Base-by-base conservation (phyloP, 2,329 filamentous ascomycete species). In the Penicillium rolfsii region DNA sequence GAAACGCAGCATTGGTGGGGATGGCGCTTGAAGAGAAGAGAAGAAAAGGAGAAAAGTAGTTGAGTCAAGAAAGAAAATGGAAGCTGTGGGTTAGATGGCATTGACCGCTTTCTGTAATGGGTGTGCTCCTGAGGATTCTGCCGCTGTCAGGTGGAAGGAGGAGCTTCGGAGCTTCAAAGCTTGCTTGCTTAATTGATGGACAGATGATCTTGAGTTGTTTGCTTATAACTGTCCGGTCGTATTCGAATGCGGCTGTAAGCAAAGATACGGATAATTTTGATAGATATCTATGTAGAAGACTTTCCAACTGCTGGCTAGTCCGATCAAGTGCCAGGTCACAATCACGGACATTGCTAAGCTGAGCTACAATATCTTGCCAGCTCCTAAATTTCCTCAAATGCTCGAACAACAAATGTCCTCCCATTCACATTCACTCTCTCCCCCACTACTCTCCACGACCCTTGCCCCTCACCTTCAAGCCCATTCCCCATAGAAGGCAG, bases 1-100 rank as follows among this genome's bases (percentile, higher is more conserved):
- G 91, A 93, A 93, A 93, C 90, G 90, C 90, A 90, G 91, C 91
- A 85, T 91, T 93, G 89, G 87, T 84, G 86, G 89, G 90, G 90
- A 88, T 87, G 89, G 86, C 88, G 87, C 88, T 90, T 89, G 82
- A 65, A 70, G 78, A 77, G 76, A 74, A 76, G 73, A 79, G 79
- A 74, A 73, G 77, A 76, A 71, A 71, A 73, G 71, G 64, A 46
- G 50, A 62, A 54, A 60, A 58, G 61, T 66, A 63, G 58, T 54
- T 54, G 60, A 41, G 52, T 57, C 57, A 64, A 68, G 61, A 64
- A 58, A 59, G 46, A 53, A 61, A 60, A 38, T 53, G 46, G 43
- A 53, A 35, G 55, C 48, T 53, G 62, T 57, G 60, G 64, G 57
- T 54, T 22, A 22, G 19, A 22, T 22, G 19, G 30, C 16, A 16